Evolutionary conservation across 2,329 filamentous ascomycete species (phyloP).

Genomic region (Calycina marina): DNA sequence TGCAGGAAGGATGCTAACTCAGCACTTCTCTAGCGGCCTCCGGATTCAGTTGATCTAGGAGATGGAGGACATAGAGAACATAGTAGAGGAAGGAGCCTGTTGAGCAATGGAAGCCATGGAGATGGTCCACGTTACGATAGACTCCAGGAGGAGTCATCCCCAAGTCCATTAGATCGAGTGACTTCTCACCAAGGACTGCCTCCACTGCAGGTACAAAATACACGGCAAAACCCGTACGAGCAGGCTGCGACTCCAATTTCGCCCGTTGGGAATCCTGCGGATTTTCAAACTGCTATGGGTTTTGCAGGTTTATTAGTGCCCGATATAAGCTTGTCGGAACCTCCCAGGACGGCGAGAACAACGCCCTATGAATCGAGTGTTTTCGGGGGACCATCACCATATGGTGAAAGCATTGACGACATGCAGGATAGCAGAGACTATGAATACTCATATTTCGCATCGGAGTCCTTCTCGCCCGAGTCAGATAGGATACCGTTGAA

Average conservation of each 20-base stretch:
- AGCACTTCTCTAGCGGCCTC: constrained; percentile 13
- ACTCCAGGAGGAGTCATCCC: constrained; percentile 18
- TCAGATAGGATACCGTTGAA: constrained; percentile 47
- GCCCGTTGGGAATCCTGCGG: constrained; percentile 18
- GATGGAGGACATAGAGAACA: constrained; percentile 15
- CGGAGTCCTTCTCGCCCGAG: constrained; percentile 25
- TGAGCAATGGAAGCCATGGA: constrained; percentile 14
- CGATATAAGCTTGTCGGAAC: constrained; percentile 20
- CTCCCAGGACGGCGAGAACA: constrained; percentile 10
- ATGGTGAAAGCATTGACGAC: constrained; percentile 8
- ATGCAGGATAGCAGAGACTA: constrained; percentile 11
- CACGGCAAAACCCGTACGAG: constrained; percentile 8
- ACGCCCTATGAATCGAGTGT: constrained; percentile 16
- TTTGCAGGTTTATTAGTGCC: constrained; percentile 23
- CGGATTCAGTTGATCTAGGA: constrained; percentile 17
- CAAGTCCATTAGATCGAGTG: constrained; percentile 13
- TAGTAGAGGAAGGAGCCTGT: constrained; percentile 20
- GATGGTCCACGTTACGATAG: constrained; percentile 20
- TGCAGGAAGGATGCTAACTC: too few species aligned
- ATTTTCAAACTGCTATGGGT: constrained; percentile 21
- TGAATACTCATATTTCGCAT: constrained; percentile 22
- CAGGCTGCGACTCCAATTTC: constrained; percentile 14
- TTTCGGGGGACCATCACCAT: constrained; percentile 15
- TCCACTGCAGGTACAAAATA: constrained; percentile 5
- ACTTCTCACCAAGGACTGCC: constrained; percentile 5